A percentile compares a stretch with the other conserved stretches of the same genome.
These are phyloP conservation scores for Astrocystis sublimbata DNA, from an alignment of 495 filamentous ascomycete genomes.

Conservation along the genomic window DNA sequence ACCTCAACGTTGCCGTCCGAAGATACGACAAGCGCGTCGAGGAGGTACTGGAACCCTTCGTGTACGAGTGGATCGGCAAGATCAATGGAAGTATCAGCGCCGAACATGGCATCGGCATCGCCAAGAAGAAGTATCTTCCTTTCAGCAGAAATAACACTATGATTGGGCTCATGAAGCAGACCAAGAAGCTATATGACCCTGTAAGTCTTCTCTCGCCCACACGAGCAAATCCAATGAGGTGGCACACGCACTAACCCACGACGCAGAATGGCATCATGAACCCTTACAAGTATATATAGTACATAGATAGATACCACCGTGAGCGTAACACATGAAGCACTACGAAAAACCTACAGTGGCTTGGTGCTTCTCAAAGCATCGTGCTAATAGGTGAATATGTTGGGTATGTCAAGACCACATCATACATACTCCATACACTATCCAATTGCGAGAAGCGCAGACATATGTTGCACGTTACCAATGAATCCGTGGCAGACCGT, in stretches of 20 bases:
- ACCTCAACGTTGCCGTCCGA: constrained; percentile 82
- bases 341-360: not conserved
- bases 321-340: not conserved
- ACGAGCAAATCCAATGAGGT: not conserved
- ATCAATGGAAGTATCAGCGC: constrained; percentile 90
- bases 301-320: not conserved
- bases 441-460: not conserved
- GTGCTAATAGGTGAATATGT: not conserved
- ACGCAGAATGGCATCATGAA: constrained; percentile 89
- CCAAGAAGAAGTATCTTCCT: constrained; percentile 91
- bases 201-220: constrained; percentile 58
- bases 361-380: not conserved
- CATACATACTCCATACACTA: not conserved
- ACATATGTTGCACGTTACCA: too few species aligned
- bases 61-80: constrained; percentile 94
- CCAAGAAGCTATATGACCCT: constrained; percentile 90
- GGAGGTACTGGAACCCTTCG: constrained; percentile 85
- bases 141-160: constrained; percentile 88
- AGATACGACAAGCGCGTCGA: constrained; percentile 87
- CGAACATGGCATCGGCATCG: constrained; percentile 90
- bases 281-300: constrained; percentile 79
- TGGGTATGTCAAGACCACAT: not conserved
- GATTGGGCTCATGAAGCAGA: constrained; percentile 86
- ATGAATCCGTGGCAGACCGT: too few species aligned
- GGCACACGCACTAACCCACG: constrained; percentile 10